phyloP scores from a whole-genome alignment of 108 stramenopile genomes.

The Discostella pseudostelligera region DNA sequence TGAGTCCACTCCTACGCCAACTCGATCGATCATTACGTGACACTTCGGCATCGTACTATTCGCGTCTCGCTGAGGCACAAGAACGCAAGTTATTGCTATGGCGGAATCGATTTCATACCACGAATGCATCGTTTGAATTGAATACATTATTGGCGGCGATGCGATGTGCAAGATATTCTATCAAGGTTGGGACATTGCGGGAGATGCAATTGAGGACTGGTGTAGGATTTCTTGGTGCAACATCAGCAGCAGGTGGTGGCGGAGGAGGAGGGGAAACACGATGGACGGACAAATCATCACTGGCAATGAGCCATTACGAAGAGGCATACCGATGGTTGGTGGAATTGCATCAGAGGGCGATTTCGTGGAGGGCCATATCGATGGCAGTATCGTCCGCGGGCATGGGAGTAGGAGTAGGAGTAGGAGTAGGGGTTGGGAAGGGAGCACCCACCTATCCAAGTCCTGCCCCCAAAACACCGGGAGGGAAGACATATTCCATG shows the following conservation, averaged over 20 bases:
- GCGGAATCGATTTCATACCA: constrained; percentile 38
- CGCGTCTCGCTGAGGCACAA: constrained; percentile 29
- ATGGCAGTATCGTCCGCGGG: constrained; percentile 6
- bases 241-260: no score
- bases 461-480: constrained; percentile 24
- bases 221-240: constrained; percentile 1
- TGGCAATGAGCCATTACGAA: constrained; percentile 32
- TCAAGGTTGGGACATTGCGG: constrained; percentile 37
- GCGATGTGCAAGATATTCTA: constrained; percentile 41
- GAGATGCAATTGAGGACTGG: constrained; percentile 35
- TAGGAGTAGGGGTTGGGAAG: no score
- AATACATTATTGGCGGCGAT: constrained; percentile 38
- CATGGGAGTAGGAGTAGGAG: no score
- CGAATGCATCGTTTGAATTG: constrained; percentile 40
- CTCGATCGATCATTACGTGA: constrained; percentile 24
- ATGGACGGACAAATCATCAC: constrained; percentile 16
- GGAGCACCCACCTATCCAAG: background rate
- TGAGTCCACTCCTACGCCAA: constrained; percentile 29
- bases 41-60: constrained; percentile 33
- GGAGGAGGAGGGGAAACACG: background rate
- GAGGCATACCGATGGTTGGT: constrained; percentile 38
- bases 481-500: constrained; percentile 7
- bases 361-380: constrained; percentile 24
- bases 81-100: constrained; percentile 38
- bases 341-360: constrained; percentile 39